A percentile compares a stretch with the other conserved stretches of the same genome.
These are phyloP conservation scores for Ilex paraguariensis DNA, from an alignment of 305 asterid species.

Conservation along the genomic window DNA sequence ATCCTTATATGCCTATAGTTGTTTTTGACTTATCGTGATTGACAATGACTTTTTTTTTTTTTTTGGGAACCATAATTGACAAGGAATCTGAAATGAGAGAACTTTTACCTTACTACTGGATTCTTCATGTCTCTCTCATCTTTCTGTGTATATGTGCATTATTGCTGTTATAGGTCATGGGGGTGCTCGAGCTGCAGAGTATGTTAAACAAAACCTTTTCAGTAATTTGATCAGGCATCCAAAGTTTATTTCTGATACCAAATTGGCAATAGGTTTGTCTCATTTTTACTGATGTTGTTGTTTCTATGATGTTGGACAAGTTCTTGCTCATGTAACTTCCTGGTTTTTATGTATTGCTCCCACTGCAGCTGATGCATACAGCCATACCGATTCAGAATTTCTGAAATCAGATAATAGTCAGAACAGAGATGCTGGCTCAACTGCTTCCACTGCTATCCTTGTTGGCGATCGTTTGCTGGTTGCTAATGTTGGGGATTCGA, in stretches of 20 bases:
- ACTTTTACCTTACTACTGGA: too few relatives aligned
- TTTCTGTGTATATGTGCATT: not conserved
- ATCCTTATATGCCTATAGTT: too few relatives aligned
- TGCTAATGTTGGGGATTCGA: slow-evolving; percentile 85
- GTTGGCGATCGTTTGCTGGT: slow-evolving; percentile 82
- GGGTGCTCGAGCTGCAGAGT: slow-evolving; percentile 90
- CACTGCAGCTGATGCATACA: slow-evolving; percentile 73
- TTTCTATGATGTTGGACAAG: not conserved
- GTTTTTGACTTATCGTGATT: too few relatives aligned
- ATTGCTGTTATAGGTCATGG: slow-evolving; percentile 59
- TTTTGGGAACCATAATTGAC: too few relatives aligned
- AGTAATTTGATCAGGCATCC: slow-evolving; percentile 83
- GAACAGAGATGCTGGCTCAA: slow-evolving; percentile 86
- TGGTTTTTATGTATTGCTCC: not conserved
- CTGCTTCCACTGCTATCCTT: slow-evolving; percentile 89
- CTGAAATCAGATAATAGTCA: slow-evolving; percentile 73
- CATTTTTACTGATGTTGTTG: not conserved
- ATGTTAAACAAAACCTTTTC: slow-evolving; percentile 78
- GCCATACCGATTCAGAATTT: slow-evolving; percentile 77
- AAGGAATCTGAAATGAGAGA: too few relatives aligned
- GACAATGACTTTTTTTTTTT: too few relatives aligned
- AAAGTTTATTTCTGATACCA: slow-evolving; percentile 75
- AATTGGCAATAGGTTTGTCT: slow-evolving; percentile 63
- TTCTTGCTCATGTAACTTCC: too few relatives aligned
- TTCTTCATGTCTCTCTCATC: too few relatives aligned